phyloP scores from a whole-genome alignment of 257 asterid species.

The Solanum habrochaites region DNA sequence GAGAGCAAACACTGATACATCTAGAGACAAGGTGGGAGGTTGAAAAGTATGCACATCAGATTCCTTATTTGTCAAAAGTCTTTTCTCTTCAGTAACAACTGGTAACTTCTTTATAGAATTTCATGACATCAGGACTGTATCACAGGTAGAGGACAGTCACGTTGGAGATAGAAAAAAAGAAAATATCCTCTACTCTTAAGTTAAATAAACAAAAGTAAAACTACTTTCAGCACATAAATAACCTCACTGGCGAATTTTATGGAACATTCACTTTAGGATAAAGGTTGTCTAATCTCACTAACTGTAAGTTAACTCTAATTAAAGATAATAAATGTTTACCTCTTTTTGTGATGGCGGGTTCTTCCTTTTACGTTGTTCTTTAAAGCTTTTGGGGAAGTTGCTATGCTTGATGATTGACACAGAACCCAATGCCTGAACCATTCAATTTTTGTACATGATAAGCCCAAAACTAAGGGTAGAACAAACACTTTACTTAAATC shows the following conservation, averaged over 20 bases:
- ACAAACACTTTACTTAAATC: not conserved
- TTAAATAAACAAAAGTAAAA: not conserved
- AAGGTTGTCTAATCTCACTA: not conserved
- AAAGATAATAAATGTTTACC: not conserved
- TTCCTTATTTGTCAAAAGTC: not conserved
- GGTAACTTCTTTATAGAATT: not conserved
- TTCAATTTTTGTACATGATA: not conserved
- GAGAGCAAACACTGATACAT: not conserved
- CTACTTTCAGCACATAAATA: not conserved
- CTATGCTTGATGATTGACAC: not conserved
- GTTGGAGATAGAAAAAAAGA: not conserved
- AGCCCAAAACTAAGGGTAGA: not conserved
- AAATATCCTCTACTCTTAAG: not conserved
- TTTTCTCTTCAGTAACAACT: not conserved
- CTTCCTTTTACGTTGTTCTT: constrained; percentile 3
- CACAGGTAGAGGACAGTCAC: not conserved
- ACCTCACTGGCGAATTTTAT: not conserved
- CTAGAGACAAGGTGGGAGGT: not conserved
- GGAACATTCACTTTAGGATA: not conserved
- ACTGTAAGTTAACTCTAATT: not conserved
- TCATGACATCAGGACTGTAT: not conserved
- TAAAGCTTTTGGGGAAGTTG: not conserved
- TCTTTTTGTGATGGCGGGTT: not conserved
- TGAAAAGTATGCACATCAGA: not conserved
- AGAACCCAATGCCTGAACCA: not conserved